A percentile compares a stretch with the other conserved stretches of the same genome.
These are phyloP conservation scores for Colletotrichum neosansevieriae DNA, from an alignment of 2,329 filamentous ascomycete genomes.

Conservation along the genomic window DNA sequence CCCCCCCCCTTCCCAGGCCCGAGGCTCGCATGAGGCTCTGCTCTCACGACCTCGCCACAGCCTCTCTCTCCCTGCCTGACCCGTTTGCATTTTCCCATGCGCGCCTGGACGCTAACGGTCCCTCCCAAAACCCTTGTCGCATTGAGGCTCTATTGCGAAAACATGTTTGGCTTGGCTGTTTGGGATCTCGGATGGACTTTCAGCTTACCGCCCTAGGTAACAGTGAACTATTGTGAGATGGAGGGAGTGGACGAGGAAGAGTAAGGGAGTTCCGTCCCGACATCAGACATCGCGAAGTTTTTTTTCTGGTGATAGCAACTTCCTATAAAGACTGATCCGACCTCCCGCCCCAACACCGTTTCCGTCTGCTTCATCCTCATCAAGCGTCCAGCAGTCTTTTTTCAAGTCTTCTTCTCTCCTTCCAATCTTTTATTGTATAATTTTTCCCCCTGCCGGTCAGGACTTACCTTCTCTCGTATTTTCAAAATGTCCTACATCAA, in stretches of 20 bases:
- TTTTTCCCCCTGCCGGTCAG: conserved; percentile 36
- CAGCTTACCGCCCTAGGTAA: background rate
- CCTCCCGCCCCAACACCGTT: background rate
- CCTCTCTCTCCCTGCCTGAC: background rate
- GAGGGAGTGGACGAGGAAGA: background rate
- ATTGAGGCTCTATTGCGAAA: conserved; percentile 17
- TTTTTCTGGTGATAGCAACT: background rate
- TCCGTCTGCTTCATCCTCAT: background rate
- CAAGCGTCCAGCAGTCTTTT: conserved; percentile 29
- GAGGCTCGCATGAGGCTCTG: conserved; percentile 37
- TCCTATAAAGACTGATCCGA: conserved; percentile 29
- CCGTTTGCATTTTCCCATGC: background rate
- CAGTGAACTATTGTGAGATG: conserved; percentile 9
- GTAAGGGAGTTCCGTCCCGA: conserved; percentile 22
- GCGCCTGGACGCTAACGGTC: background rate
- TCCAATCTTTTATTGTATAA: conserved; percentile 39
- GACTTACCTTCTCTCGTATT: conserved; percentile 31
- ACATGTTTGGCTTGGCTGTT: conserved; percentile 37
- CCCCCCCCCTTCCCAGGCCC: conserved; percentile 17
- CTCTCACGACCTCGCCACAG: conserved; percentile 17
- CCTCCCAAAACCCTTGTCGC: conserved; percentile 1
- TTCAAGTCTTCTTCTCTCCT: conserved; percentile 28
- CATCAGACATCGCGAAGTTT: conserved; percentile 23
- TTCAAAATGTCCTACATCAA: conserved; percentile 49
- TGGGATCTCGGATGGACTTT: conserved; percentile 22